Base-by-base conservation (phyloP, 495 filamentous ascomycete species). In the Xylaria castorea region DNA sequence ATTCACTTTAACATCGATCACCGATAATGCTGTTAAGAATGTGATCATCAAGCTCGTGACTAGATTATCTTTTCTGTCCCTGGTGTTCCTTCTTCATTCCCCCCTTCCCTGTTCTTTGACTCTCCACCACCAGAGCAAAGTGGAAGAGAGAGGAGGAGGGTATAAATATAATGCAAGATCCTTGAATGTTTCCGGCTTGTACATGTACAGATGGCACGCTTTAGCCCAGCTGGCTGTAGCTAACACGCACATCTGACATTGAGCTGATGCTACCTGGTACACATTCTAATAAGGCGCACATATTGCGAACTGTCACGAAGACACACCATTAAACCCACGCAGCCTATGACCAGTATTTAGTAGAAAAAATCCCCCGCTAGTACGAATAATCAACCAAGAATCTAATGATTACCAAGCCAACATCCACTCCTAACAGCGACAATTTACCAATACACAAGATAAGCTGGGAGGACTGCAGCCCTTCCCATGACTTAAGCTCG, bases 401-500 rank as follows among this genome's bases (percentile, higher is more conserved):
- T 34, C 14, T 58, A 16, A 30, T 14, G 2, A 69, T 62, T 40
- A 32, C n/a, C 51, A 22, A 58, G 12, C 25, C 5, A 46, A 0
- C 51, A 12, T 34, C 50, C 20, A 27, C 64, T 38, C 30, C 1
- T 18, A 36, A 12, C 14, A 50, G 11, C 34, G 22, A 57, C 66
- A 30, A 27, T 38, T 38, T 30, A 40, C 11, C 30, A 12, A 27
- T 55, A 32, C 6, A 44, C 53, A 61, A 44, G 22, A 57, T 22
- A 9, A 6, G 18, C 18, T 22, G n/a, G 12, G 40, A 53, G 3
- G 34, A 20, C 0, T 4, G 7, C 20, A 22, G 11, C 8, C n/a
- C 51, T 9, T 46, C 3, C n/a, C 20, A 25, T 30, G 14, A 18
- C 53, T 61, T 78, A 91, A 72, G 84, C 87, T 76, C 80, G 85